These are phyloP conservation scores for Penicillium subrubescens DNA, from an alignment of 495 filamentous ascomycete species.

Conservation along the genomic window DNA sequence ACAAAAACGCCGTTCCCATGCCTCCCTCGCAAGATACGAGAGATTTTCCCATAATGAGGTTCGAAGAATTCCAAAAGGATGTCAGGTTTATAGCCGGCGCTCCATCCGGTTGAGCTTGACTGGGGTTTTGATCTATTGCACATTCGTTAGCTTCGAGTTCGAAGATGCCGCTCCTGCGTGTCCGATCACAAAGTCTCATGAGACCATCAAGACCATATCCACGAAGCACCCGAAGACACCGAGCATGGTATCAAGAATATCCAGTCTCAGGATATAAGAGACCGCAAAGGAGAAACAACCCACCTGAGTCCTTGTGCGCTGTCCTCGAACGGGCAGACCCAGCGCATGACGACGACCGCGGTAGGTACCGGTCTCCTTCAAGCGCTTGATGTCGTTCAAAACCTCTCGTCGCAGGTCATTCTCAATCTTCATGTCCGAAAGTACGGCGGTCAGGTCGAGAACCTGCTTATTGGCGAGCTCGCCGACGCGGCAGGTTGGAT, in stretches of 20 bases:
- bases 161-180: background rate
- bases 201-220: constrained; percentile 1
- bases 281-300: constrained; percentile 27
- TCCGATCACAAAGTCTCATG: background rate
- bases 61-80: constrained; percentile 13
- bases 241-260: background rate
- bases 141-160: constrained; percentile 10
- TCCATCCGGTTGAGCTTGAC: constrained; percentile 80
- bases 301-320: constrained; percentile 81
- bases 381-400: constrained; percentile 78
- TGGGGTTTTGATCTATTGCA: constrained; percentile 68
- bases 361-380: constrained; percentile 91
- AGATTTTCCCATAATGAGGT: constrained; percentile 24
- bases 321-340: constrained; percentile 83
- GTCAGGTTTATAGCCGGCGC: constrained; percentile 52
- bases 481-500: constrained; percentile 75
- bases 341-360: constrained; percentile 89
- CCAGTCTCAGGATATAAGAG: background rate
- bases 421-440: constrained; percentile 92
- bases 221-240: background rate
- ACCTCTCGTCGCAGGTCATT: constrained; percentile 79
- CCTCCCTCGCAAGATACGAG: constrained; percentile 31
- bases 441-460: constrained; percentile 75
- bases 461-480: constrained; percentile 70
- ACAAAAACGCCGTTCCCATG: constrained; percentile 47